These are phyloP conservation scores for Peronospora destructor DNA, from an alignment of 352 stramenopile genomes.

Conservation along the genomic window DNA sequence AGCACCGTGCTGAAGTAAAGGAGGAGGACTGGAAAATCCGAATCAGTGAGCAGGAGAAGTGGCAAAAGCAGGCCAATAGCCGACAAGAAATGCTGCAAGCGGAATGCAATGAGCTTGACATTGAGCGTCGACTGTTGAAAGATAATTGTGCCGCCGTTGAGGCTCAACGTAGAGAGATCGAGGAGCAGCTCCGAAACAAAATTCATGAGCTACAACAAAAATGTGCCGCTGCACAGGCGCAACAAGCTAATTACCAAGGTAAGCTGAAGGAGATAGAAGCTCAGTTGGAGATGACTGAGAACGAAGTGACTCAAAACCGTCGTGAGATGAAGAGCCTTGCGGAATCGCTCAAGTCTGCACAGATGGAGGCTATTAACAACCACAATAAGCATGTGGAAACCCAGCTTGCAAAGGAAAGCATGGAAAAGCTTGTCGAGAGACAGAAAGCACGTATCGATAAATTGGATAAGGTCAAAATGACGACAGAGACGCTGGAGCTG, in stretches of 20 bases:
- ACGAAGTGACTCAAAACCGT: conserved; percentile 38
- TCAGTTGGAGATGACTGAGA: conserved; percentile 46
- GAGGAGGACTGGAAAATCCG: conserved; percentile 25
- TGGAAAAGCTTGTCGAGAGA: conserved; percentile 40
- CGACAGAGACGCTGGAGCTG: conserved; percentile 55
- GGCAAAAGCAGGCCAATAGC: conserved; percentile 20
- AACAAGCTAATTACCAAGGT: conserved; percentile 20
- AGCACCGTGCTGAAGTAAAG: conserved; percentile 12
- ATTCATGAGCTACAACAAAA: conserved; percentile 27
- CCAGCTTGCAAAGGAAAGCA: conserved; percentile 36
- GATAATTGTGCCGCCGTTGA: conserved; percentile 29
- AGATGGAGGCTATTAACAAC: conserved; percentile 49
- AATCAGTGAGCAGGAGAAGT: conserved; percentile 24
- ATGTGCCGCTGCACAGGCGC: conserved; percentile 16
- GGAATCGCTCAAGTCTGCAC: conserved; percentile 45
- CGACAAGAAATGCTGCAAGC: conserved; percentile 28
- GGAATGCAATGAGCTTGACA: conserved; percentile 30
- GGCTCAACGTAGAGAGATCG: conserved; percentile 17
- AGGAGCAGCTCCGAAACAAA: conserved; percentile 29
- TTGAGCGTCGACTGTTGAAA: conserved; percentile 19
- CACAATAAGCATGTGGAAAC: conserved; percentile 39
- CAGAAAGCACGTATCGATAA: conserved; percentile 67
- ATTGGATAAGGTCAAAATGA: conserved; percentile 82
- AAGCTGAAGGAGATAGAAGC: conserved; percentile 34
- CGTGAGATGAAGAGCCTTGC: conserved; percentile 44